Base-by-base conservation (phyloP, 139 green algal species). In the Chlorella sp. region DNA sequence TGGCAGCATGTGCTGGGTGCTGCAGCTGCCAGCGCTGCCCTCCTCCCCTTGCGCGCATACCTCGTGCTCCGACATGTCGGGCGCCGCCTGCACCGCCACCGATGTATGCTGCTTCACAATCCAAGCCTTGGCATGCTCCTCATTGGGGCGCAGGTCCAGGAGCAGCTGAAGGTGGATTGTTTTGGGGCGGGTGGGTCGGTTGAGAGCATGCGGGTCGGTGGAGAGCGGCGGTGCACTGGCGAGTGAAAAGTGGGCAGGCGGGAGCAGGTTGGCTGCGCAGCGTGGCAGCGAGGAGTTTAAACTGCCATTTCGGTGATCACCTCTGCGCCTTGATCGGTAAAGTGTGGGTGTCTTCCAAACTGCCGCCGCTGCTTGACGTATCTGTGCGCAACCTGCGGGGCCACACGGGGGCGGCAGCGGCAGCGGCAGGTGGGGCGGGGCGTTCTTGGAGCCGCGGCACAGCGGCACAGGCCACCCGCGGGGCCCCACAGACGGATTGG, bases 51-150 rank as follows among this genome's bases (percentile, higher is more conserved):
- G 64, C 21, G 64, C 22, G 42, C 82, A 4, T 48, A 95, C 93
- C 87, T 96, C 96, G 40, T 98, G 96, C 89, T 98, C 96, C 26
- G 95, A 97, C 94, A 98, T 96, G 53, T 97, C 94, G 18, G 96
- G 95, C 7, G 96, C 92, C 34, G 95, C 95, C 84, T 98, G 96
- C 9, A 94, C 93, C 0, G 94, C 93, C 3, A 94, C 97, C 16
- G 92, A 93, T 26, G 97, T 93, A 11, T 95, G 96, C 60, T 95
- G 96, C 36, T 95, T 94, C 34, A 95, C 93, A 30, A 98, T 94
- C 88, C 97, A 96, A 15, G 96, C 91, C 53, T 94, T 92, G 5
- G 94, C 93, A 81, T 97, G 93, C 89, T 98, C 95, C 87, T 97
- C 94, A 68, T 99, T 97, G 1, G 97, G 97, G 3, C 96, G 92